Evolutionary conservation across 2,329 filamentous ascomycete species (phyloP), one percentile per base, ranked within the genome.

Genomic region (Tolypocladium amazonense): DNA sequence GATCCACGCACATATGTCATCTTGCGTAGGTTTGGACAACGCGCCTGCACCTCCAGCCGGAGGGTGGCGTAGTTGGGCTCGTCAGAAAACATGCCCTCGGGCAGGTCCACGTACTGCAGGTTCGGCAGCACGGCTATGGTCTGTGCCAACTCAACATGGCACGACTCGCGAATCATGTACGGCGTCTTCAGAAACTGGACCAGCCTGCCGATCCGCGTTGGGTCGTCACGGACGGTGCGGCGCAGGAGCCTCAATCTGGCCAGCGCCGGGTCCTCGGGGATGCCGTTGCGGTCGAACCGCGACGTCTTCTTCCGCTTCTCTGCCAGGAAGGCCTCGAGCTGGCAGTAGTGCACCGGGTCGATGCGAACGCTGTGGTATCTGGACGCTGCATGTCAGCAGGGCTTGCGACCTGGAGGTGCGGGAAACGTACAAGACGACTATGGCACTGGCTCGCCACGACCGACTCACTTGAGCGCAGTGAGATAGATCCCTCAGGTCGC

Each of bases 291-390:
- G 70, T 90, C 82, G 71, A 90, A 88, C 68, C 86, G 84, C 41
- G 86, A 87, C 61, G 83, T 83, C 63, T 86, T 86, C 71, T 89
- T 91, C 63, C 92, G 88, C 72, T 84, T 86, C 66, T 93, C 90
- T 58, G 89, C 84, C 41, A 96, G 83, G 66, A 88, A 79, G 61
- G 89, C 87, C 74, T 97, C 93, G 67, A 89, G 88, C 64, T 89
- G 86, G 78, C 93, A 97, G 76, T 96, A 97, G 75, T 97, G 93
- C 38, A 97, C 92, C 23, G 89, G 84, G 71, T 97, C 93, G 71
- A 97, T 94, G 61, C 92, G 89, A 65, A 97, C 87, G 77, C 91
- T 92, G 68, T 88, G 87, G 72, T 95, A 96, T 65, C 90, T 95
- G 67, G 43, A 43, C 57, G 30, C 18, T 33, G 35, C 8, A 27